These are phyloP conservation scores for Trichophyton schoenleinii DNA, from an alignment of 2,329 filamentous ascomycete species.

Conservation along the genomic window DNA sequence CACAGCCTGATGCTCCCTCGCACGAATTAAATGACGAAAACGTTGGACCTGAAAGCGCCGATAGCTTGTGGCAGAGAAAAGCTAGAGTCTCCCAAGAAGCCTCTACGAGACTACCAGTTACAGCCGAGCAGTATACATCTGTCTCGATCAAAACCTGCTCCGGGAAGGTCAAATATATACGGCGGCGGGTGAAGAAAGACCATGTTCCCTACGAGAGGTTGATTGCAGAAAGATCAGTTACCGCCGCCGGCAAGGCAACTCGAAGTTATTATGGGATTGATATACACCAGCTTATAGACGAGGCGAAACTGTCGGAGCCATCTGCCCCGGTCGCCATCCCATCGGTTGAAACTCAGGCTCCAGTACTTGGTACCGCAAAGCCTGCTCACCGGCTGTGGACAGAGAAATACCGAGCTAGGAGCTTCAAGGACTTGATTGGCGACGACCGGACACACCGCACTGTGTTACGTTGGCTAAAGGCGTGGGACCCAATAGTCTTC, in stretches of 20 bases:
- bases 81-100: neutral
- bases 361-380: conserved; percentile 10
- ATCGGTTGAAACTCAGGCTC: conserved; percentile 22
- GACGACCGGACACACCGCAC: conserved; percentile 87
- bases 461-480: conserved; percentile 85
- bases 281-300: conserved; percentile 69
- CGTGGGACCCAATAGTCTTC: conserved; percentile 88
- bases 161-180: conserved; percentile 36
- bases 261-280: conserved; percentile 80
- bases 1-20: neutral
- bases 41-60: neutral
- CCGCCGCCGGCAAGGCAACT: conserved; percentile 41
- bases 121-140: neutral
- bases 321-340: conserved; percentile 20
- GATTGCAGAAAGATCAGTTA: conserved; percentile 41
- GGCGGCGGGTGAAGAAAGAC: conserved; percentile 25
- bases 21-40: neutral
- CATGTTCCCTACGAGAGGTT: conserved; percentile 40
- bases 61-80: neutral
- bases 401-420: conserved; percentile 87
- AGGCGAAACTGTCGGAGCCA: conserved; percentile 50
- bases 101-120: neutral
- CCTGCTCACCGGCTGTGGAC: conserved; percentile 58
- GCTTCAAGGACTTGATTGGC: conserved; percentile 85
- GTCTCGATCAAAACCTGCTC: conserved; percentile 36